Conservation (phyloP, 352 stramenopile species). For the Pythium insidiosum region DNA sequence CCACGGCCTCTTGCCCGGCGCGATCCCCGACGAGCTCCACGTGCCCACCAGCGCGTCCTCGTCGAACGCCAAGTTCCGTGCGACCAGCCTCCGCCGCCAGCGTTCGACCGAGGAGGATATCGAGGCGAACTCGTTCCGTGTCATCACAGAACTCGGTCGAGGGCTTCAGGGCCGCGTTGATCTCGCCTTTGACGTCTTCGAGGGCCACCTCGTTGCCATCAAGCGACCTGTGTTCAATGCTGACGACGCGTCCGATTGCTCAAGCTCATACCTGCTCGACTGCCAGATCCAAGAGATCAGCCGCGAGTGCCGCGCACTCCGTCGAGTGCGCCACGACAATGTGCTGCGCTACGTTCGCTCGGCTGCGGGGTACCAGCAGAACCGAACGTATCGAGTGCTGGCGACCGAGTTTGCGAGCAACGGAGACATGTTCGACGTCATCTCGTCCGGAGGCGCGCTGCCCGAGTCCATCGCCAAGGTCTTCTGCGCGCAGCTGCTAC, state of each 20-base stretch:
- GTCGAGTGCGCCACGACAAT: constrained; percentile 43
- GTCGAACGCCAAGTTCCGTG: too few relatives aligned
- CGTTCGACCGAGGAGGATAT: too few relatives aligned
- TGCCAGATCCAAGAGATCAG: constrained; percentile 54
- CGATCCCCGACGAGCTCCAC: too few relatives aligned
- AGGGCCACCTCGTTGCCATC: constrained; percentile 44
- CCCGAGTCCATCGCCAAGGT: constrained; percentile 49
- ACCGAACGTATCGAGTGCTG: constrained; percentile 55
- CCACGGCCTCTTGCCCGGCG: too few relatives aligned
- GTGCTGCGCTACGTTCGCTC: constrained; percentile 36
- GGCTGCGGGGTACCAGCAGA: constrained; percentile 34
- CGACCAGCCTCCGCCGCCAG: too few relatives aligned
- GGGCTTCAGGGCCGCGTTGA: constrained; percentile 59
- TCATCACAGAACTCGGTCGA: constrained; percentile 50
- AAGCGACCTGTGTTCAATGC: constrained; percentile 39
- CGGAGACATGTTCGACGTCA: constrained; percentile 83
- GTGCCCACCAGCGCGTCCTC: too few relatives aligned
- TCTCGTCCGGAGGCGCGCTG: constrained; percentile 63
- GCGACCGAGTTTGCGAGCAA: constrained; percentile 75
- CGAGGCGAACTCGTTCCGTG: constrained; percentile 30
- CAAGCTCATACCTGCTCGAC: constrained; percentile 41
- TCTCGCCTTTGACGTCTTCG: constrained; percentile 39
- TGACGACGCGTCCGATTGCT: constrained; percentile 18
- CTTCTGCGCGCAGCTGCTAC: constrained; percentile 78
- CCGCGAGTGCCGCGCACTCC: constrained; percentile 51